Percentiles rank a stretch among this genome's conserved stretches.
Evolutionary conservation across 441 rosid species (phyloP).

Genomic region (Metrosideros polymorpha): DNA sequence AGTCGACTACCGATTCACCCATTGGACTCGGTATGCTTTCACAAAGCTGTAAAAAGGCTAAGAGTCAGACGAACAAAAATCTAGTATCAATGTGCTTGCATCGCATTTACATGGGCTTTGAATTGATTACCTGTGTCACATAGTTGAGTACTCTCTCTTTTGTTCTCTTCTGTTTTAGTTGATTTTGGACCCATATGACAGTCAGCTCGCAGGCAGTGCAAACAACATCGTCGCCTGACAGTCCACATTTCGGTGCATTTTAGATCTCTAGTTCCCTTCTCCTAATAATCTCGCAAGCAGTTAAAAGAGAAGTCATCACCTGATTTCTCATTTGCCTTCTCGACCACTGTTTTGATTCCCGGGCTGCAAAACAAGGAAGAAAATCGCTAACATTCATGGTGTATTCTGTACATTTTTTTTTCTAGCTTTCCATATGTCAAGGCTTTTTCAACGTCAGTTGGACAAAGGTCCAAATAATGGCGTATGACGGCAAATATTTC

Average conservation of each 20-base stretch:
- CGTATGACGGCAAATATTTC: neutral
- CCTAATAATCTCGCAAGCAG: neutral
- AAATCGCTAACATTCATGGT: neutral
- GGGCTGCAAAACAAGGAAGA: constrained; percentile 7
- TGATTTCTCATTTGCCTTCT: constrained; percentile 18
- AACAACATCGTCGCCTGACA: neutral
- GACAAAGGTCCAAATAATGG: neutral
- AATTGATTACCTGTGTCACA: constrained; percentile 30
- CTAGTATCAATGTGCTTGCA: neutral
- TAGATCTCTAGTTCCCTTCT: neutral
- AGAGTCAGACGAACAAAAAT: neutral
- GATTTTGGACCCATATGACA: constrained; percentile 61
- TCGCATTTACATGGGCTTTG: neutral
- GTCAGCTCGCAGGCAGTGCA: constrained; percentile 54
- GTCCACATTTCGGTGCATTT: neutral
- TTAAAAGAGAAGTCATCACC: neutral
- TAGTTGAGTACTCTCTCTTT: constrained; percentile 49
- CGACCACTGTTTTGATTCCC: constrained; percentile 26
- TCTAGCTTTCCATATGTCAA: neutral
- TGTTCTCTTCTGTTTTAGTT: constrained; percentile 40
- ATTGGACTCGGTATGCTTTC: constrained; percentile 64
- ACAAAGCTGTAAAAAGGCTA: constrained; percentile 39
- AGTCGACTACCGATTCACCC: constrained; percentile 53
- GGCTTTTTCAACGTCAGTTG: neutral
- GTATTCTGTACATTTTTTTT: neutral